Evolutionary conservation across 164 flowering plant species (phyloP), one percentile per base, ranked within the genome.

Genomic region (Tetrastigma voinierianum): DNA sequence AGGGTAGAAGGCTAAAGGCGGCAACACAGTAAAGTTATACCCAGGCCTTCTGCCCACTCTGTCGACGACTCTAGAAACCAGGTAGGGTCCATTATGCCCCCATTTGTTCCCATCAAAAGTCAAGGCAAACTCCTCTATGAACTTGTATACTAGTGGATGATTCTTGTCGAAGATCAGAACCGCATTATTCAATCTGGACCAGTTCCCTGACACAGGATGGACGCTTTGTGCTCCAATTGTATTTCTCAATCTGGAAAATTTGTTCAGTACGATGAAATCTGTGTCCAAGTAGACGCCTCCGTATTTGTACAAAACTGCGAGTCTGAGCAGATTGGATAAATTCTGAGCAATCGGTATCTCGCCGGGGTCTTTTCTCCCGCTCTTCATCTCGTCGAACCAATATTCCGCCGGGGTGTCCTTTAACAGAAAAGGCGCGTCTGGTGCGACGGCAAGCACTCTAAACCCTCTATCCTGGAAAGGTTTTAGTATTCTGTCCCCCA

Each of bases 21-120:
- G 86, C 83, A 95, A 54, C 11, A 95, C 70, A 0, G 83, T 83
- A 57, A 89, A 75, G 66, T 82, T 72, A 46, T 48, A 78, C 1
- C 72, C 86, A 0, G 76, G 70, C 6, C 55, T 70, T 4, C 59
- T 46, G 9, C 57, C 57, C 9, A 78, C 67, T 45, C 75, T 80
- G 16, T 66, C 46, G 2, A 79, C 87, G 19, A 90, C 96, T 58
- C 97, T 85, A 1, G 97, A 84, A 25, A 91, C 94, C 77, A 90
- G 45, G 60, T 90, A 90, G 0, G 98, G 98, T 0, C 98, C 97
- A 60, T 94, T 94, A 20, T 88, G 83, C 1, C 98, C 98, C 98
- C 96, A 91, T 67, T 66, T 85, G 64, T 73, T 90, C 46, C 97
- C 95, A 68, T 94, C 82, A 66, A 90, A 94, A 60, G 79, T 86